A percentile compares a stretch with the other conserved stretches of the same genome.
Conservation (phyloP, 108 stramenopile genomes). For the Pseudonitzschia multiseries region DNA sequence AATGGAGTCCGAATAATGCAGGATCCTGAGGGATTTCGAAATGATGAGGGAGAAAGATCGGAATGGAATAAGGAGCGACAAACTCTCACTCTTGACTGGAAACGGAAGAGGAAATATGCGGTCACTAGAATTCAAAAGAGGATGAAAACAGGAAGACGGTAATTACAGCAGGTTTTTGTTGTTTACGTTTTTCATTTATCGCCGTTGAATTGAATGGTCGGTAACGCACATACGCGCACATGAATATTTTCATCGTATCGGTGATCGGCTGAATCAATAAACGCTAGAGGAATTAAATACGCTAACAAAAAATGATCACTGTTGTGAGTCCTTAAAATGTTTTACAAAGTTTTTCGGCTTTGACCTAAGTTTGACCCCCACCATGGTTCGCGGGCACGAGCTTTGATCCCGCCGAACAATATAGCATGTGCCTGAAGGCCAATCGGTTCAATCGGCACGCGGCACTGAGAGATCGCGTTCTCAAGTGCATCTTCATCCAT, state of each 20-base stretch:
- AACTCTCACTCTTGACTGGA: conserved; percentile 78
- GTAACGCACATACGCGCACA: too few species aligned
- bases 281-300: too few species aligned
- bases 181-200: too few species aligned
- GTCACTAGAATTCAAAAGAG: conserved; percentile 57
- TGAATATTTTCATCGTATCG: too few species aligned
- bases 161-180: neutral
- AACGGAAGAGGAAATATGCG: conserved; percentile 77
- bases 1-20: conserved; percentile 56
- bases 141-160: conserved; percentile 30
- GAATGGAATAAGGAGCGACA: conserved; percentile 71
- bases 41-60: conserved; percentile 45
- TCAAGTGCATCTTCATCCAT: conserved; percentile 65
- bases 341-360: conserved; percentile 3
- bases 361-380: conserved; percentile 52
- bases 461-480: conserved; percentile 52
- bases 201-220: too few species aligned
- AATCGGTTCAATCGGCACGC: conserved; percentile 72
- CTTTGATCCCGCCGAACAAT: conserved; percentile 79
- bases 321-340: neutral
- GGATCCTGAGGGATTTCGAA: conserved; percentile 48
- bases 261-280: too few species aligned
- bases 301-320: too few species aligned
- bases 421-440: conserved; percentile 89
- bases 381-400: conserved; percentile 81